Conservation (phyloP, 2,329 filamentous ascomycete species). For the Laburnicola sp. region DNA sequence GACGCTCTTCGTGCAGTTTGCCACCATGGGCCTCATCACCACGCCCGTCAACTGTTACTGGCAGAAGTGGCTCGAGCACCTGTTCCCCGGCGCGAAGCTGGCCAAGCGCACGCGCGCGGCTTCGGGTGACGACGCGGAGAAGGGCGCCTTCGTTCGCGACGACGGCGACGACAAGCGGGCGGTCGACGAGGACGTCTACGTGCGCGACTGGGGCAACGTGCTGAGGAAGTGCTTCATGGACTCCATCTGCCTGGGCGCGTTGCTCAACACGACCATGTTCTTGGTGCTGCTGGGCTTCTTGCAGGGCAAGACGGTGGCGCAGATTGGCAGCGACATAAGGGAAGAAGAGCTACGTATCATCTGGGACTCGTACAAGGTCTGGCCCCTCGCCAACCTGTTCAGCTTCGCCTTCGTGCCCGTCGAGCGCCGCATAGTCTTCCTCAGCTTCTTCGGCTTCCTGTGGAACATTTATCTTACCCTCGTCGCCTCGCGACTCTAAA, state of each 20-base stretch:
- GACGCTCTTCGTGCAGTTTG: conserved; percentile 44
- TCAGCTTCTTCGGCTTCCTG: conserved; percentile 69
- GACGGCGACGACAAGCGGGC: conserved; percentile 31
- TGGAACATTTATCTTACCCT: conserved; percentile 79
- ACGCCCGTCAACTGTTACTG: conserved; percentile 84
- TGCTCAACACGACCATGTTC: conserved; percentile 67
- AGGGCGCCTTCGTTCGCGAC: conserved; percentile 31
- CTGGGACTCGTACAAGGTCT: conserved; percentile 70
- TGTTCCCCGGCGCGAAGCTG: conserved; percentile 64
- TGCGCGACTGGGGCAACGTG: conserved; percentile 60
- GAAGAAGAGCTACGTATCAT: conserved; percentile 33
- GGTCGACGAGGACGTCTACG: conserved; percentile 34
- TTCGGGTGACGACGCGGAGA: conserved; percentile 31
- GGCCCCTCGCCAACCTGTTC: conserved; percentile 70
- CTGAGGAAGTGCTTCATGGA: conserved; percentile 68
- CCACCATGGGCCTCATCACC: conserved; percentile 68
- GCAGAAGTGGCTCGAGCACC: conserved; percentile 77
- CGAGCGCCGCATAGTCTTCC: conserved; percentile 69
- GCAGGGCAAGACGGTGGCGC: conserved; percentile 39
- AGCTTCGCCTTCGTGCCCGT: conserved; percentile 73
- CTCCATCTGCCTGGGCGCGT: conserved; percentile 65
- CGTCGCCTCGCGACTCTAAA: conserved; percentile 48
- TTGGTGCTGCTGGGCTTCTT: conserved; percentile 62
- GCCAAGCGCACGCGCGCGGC: conserved; percentile 23
- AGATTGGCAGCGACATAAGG: conserved; percentile 39